Base-by-base conservation (phyloP, 352 stramenopile genomes). In the Phytophthora crassamura region DNA sequence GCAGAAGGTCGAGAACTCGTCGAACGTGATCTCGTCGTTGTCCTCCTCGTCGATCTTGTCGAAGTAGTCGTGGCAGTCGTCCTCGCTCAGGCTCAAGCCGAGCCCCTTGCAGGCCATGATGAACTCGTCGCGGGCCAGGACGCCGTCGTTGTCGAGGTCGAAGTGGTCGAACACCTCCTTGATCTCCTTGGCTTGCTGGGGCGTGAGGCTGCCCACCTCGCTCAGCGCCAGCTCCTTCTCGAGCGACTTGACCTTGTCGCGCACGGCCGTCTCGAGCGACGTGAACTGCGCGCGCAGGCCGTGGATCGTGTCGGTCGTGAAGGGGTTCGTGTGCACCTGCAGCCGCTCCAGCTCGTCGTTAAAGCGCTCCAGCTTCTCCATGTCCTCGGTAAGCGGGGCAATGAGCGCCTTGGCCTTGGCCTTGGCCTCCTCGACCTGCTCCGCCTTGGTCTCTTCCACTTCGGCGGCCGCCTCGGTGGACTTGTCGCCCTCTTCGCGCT, bases 121-220 rank as follows among this genome's bases (percentile, higher is more conserved):
- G 41, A 97, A 96, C 66, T 97, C 90, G 20, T 94, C 86, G 22
- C 91, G 87, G 25, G 85, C 86, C 11, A 97, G 71, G 28, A 92
- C 85, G 51, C 88, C 84, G 52, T 95, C 88, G 38, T 95, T 83
- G 57, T 97, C 88, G 38, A 93, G 63, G 52, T 97, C 90, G 50
- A 97, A 97, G 70, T 95, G 85, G 51, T 95, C 82, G 38, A 97
- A 97, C 30, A 96, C 89, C 61, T 97, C 90, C 53, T 91, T 85
- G 54, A 97, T 95, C 61, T 97, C 90, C 57, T 80, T 83, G 41
- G 91, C 75, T 72, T 97, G 89, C 57, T 94, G 67, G 5, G 88
- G 59, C 32, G 85, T 93, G 22, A 97, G 77, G 47, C 93, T 91
- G 43, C 88, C 89, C 15, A 97, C 62, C 59, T 95, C 76, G 67